Evolutionary conservation across 2,329 filamentous ascomycete genomes (phyloP), one percentile per base, ranked within the genome.

Genomic region (Alternaria consortialis): DNA sequence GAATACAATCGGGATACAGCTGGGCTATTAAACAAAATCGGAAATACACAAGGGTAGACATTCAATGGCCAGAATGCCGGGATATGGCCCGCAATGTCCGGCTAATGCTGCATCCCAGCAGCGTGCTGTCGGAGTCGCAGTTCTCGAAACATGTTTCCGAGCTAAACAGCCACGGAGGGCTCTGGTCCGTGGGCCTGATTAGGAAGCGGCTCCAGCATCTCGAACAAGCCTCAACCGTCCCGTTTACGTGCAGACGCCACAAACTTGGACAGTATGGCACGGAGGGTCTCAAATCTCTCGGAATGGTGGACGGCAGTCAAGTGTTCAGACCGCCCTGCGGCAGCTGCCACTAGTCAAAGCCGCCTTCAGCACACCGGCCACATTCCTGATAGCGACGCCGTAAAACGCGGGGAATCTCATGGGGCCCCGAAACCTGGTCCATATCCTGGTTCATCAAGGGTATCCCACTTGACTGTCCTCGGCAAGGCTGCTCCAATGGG

Each of bases 51-150:
- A 44, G 20, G 37, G 29, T n/a, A 39, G 57, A 17, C 25, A 15
- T 29, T 43, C 42, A 17, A 20, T 15, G 39, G 51, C 39, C 43
- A 60, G 56, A 48, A 32, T 53, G n/a, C 36, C 42, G 55, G 59
- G 48, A 43, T 50, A 37, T 62, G 54, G 53, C 47, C 67, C 58
- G 63, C 56, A 64, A 61, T 62, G 47, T 62, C 67, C 62, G 64
- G 58, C 54, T 64, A 57, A 53, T 52, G 60, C 55, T 56, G 52
- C 57, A 53, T 57, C 39, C 37, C 50, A 53, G 53, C 46, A 44
- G 50, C 53, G 48, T 52, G 53, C 56, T 43, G 48, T 60, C 46
- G 31, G 59, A 34, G 47, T 31, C 56, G 46, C 47, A 46, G 57
- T 63, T 64, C 66, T 64, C 40, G 55, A 67, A 66, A 59, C 55